Evolutionary conservation across 495 filamentous ascomycete genomes (phyloP).

Genomic region (Tuber magnatum): DNA sequence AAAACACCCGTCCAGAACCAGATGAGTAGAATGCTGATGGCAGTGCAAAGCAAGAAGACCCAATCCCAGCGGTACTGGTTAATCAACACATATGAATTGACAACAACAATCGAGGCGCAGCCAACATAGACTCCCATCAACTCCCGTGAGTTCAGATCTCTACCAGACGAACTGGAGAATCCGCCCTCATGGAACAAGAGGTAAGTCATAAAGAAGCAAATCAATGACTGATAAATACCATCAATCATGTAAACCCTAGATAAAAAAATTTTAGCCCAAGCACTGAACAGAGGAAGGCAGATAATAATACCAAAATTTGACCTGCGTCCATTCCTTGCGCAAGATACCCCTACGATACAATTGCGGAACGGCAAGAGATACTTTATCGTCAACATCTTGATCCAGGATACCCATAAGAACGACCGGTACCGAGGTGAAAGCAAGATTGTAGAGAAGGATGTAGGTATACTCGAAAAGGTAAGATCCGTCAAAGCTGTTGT

Average conservation of each 20-base stretch:
- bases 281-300: not conserved
- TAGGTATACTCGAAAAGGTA: constrained; percentile 98
- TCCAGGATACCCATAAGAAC: constrained; percentile 96
- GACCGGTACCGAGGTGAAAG: constrained; percentile 92
- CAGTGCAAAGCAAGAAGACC: constrained; percentile 74
- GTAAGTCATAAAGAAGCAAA: constrained; percentile 88
- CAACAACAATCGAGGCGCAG: constrained; percentile 68
- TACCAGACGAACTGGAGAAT: constrained; percentile 61
- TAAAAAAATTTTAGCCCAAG: constrained; percentile 43
- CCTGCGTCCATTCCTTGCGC: constrained; percentile 91
- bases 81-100: constrained; percentile 89
- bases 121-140: constrained; percentile 80
- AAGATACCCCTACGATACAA: constrained; percentile 94
- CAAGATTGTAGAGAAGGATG: constrained; percentile 89
- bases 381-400: constrained; percentile 90
- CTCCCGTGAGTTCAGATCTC: constrained; percentile 63
- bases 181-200: constrained; percentile 62
- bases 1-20: constrained; percentile 97
- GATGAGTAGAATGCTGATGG: constrained; percentile 74
- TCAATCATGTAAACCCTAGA: constrained; percentile 87
- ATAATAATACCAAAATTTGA: constrained; percentile 80
- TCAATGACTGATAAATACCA: constrained; percentile 87
- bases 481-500: constrained; percentile 87
- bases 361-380: constrained; percentile 90
- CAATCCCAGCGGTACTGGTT: constrained; percentile 98